Percentiles rank a stretch among this genome's conserved stretches.
Conservation (phyloP, 2,329 filamentous ascomycete genomes). For the Colletotrichum acutatum region DNA sequence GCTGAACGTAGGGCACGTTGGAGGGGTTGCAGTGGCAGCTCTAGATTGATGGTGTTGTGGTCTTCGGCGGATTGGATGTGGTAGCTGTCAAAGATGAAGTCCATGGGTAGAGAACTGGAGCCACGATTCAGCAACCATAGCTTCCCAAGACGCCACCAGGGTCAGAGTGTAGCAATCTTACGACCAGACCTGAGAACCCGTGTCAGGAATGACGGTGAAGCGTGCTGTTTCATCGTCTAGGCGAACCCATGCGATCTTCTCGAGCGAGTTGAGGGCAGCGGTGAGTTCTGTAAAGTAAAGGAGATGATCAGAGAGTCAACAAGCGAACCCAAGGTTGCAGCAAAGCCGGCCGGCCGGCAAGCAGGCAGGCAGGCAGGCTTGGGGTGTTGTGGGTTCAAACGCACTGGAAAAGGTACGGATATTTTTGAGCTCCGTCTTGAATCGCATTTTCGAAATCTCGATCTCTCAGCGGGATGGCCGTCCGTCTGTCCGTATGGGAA, state of each 20-base stretch:
- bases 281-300: slow-evolving; percentile 64
- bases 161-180: slow-evolving; percentile 57
- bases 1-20: slow-evolving; percentile 94
- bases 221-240: slow-evolving; percentile 88
- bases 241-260: slow-evolving; percentile 90
- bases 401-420: slow-evolving; percentile 74
- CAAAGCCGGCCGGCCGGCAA: too few species aligned
- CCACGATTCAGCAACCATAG: slow-evolving; percentile 7
- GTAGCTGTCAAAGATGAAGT: slow-evolving; percentile 89
- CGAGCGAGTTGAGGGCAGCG: slow-evolving; percentile 72
- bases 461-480: too few species aligned
- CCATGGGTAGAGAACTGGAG: slow-evolving; percentile 69
- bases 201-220: slow-evolving; percentile 95
- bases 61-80: slow-evolving; percentile 85
- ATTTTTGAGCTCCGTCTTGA: slow-evolving; percentile 74
- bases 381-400: slow-evolving; percentile 34
- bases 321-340: background rate
- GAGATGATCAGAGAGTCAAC: background rate
- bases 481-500: background rate
- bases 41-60: slow-evolving; percentile 93
- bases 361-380: background rate
- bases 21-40: slow-evolving; percentile 88
- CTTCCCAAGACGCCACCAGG: background rate
- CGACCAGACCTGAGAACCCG: slow-evolving; percentile 97
- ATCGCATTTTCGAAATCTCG: slow-evolving; percentile 63